phyloP scores from a whole-genome alignment of 257 asterid species.

The Scutellaria barbata region DNA sequence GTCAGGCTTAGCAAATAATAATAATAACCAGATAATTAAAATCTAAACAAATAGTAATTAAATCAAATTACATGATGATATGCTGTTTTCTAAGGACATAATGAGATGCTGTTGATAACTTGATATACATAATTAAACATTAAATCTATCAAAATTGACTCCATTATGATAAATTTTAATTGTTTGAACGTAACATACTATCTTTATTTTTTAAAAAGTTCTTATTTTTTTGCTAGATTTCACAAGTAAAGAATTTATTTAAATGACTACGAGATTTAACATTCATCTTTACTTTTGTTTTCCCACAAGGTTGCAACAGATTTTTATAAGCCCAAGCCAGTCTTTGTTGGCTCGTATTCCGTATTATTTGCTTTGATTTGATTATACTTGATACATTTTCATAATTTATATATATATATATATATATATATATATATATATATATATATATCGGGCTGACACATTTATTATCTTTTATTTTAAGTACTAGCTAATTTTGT shows the following conservation, averaged over 20 bases:
- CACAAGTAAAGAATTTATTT: neutral
- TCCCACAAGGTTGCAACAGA: too few species aligned
- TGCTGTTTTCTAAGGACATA: neutral
- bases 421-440: too few species aligned
- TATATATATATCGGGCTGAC: too few species aligned
- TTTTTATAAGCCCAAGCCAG: too few species aligned
- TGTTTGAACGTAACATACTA: neutral
- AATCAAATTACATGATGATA: conserved; percentile 5
- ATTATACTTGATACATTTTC: too few species aligned
- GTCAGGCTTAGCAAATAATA: conserved; percentile 33
- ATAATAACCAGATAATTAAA: conserved; percentile 28
- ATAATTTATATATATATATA: too few species aligned
- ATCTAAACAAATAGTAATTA: neutral
- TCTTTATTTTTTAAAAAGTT: neutral
- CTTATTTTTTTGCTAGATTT: neutral
- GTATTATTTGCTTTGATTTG: too few species aligned
- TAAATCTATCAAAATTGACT: conserved; percentile 22
- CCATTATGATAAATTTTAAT: neutral
- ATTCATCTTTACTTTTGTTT: too few species aligned
- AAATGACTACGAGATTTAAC: too few species aligned
- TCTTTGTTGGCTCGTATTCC: too few species aligned
- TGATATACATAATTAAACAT: neutral
- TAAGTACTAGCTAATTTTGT: too few species aligned
- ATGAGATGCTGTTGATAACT: neutral
- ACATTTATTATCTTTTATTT: too few species aligned